These are phyloP conservation scores for Chaetomidium leptoderma DNA, from an alignment of 495 filamentous ascomycete genomes.

Conservation along the genomic window DNA sequence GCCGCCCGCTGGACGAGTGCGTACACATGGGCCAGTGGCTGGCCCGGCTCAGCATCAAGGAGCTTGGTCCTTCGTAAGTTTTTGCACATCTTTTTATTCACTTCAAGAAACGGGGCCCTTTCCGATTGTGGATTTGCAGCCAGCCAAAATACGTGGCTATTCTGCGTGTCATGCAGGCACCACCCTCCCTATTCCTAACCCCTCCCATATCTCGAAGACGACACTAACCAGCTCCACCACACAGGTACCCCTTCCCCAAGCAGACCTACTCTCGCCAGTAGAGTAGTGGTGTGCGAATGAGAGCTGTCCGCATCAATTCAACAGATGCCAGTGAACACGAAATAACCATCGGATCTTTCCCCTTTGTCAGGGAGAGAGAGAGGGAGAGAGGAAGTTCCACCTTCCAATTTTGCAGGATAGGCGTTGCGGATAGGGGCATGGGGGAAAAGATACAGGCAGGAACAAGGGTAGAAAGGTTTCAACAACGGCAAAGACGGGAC, in stretches of 20 bases:
- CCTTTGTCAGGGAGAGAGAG: too few relatives aligned
- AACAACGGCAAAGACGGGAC: slow-evolving; percentile 26
- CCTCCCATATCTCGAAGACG: neutral
- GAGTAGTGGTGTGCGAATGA: neutral
- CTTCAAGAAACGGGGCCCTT: too few relatives aligned
- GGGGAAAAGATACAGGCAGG: slow-evolving; percentile 17
- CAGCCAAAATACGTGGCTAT: slow-evolving; percentile 1
- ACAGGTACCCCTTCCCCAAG: slow-evolving; percentile 59
- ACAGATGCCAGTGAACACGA: neutral
- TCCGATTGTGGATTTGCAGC: neutral
- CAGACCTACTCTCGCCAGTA: slow-evolving; percentile 57
- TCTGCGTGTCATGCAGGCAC: neutral
- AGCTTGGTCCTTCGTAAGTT: slow-evolving; percentile 91
- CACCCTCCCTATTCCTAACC: neutral
- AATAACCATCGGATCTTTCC: neutral
- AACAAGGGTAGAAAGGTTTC: slow-evolving; percentile 30
- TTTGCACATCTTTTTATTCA: too few relatives aligned
- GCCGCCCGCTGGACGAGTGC: slow-evolving; percentile 66
- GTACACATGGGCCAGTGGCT: slow-evolving; percentile 95
- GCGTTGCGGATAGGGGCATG: slow-evolving; percentile 20
- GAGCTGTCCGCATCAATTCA: neutral
- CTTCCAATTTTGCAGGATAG: slow-evolving; percentile 16
- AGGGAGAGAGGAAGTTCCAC: slow-evolving; percentile 11
- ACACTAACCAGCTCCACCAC: neutral
- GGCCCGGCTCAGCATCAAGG: slow-evolving; percentile 83